Conservation (phyloP, 805 yeast genomes). For the Candida fluviatilis region DNA sequence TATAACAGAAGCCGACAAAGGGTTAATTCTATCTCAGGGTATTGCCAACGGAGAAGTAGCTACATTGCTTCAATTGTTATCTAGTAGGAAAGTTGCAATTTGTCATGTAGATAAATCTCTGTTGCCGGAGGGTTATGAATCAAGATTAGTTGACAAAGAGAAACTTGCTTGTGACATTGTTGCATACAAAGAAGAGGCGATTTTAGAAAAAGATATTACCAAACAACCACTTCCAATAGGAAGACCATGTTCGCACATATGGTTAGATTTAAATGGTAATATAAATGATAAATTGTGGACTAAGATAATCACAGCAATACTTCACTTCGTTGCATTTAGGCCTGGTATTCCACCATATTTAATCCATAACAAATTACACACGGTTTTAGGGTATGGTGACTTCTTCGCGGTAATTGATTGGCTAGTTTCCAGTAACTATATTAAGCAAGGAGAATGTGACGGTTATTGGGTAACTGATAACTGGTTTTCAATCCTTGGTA, state of each 20-base stretch:
- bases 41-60: constrained; percentile 63
- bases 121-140: constrained; percentile 61
- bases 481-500: constrained; percentile 45
- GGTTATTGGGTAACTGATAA: constrained; percentile 42
- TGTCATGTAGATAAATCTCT: constrained; percentile 54
- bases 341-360: constrained; percentile 30
- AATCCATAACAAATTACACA: constrained; percentile 22
- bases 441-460: constrained; percentile 25
- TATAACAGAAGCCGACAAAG: constrained; percentile 45
- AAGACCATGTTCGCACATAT: constrained; percentile 58
- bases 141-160: constrained; percentile 67
- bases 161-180: constrained; percentile 64
- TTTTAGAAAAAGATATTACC: constrained; percentile 5
- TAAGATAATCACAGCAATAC: constrained; percentile 44
- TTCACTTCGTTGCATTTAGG: constrained; percentile 29
- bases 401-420: constrained; percentile 27
- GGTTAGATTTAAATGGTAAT: constrained; percentile 67
- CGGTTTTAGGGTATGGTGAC: constrained; percentile 28
- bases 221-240: constrained; percentile 52
- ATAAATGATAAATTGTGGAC: constrained; percentile 61
- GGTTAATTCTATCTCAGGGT: constrained; percentile 50
- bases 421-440: constrained; percentile 39
- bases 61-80: constrained; percentile 52
- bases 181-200: constrained; percentile 18
- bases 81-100: constrained; percentile 36